Base-by-base conservation (phyloP, 2,329 filamentous ascomycete species). In the Arthrinium phaeospermum region DNA sequence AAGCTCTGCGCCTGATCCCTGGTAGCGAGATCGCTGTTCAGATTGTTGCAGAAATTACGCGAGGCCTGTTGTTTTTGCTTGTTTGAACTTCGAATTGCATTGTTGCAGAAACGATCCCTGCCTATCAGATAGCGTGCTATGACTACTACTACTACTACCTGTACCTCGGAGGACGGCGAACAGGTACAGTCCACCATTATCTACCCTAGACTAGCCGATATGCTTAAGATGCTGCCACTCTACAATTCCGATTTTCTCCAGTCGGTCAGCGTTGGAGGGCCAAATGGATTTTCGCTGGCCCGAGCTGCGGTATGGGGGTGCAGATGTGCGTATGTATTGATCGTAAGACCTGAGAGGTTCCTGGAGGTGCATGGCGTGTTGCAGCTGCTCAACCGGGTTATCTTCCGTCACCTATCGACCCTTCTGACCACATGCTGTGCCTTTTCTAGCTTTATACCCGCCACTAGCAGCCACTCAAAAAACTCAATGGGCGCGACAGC, bases 401-500 rank as follows among this genome's bases (percentile, higher is more conserved):
- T 10, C 30, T 37, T 30, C 53, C 53, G 34, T 8, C 27, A 22
- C 27, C 53, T 10, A 41, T 41, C 37, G 37, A 41, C 37, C 37
- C 37, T 61, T 61, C 22, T n/a, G 46, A n/a, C 46, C 19, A 49
- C 24, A 12, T 51, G 37, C 37, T 10, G 37, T 41, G 10, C 37
- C 37, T 41, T 10, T 41, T 41, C 37, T 41, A 41, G 37, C 37
- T 41, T 41, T 24, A 64, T 41, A 41, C 30, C 57, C 53, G 53
- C 34, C 53, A 57, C 51, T 61, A 61, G 53, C 53, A 61, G 30
- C 53, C 27, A 61, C 30, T 34, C 53, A 34, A 12, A 12, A 61
- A 61, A 61, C 30, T 61, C 53, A 61, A 61, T 61, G 57, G 57
- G 46, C 46, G 46, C 19, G 57, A 64, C 57, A 64, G 57, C 57